Evolutionary conservation across 1,139 yeast genomes (phyloP), one percentile per base, ranked within the genome.

Genomic region (Blastobotrys aristatus): DNA sequence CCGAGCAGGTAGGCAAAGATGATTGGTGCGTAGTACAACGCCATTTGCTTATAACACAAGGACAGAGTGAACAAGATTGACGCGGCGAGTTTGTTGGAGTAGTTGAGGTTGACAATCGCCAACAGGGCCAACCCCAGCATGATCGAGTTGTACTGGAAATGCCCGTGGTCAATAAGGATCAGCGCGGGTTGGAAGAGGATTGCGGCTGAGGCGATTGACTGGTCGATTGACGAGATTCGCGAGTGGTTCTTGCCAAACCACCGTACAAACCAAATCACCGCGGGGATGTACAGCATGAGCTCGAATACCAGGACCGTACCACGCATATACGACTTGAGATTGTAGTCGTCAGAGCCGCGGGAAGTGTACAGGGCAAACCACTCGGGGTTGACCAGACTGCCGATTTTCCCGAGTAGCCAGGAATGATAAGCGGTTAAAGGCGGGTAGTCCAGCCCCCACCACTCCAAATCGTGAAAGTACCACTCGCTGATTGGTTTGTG

Each of bases 361-460:
- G 96, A 87, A 0, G 59, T 44, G 53, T 79, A 78, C 40, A 92
- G 69, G 7, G 72, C 81, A 67, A 92, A 89, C 98, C 98, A 92
- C 0, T 65, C 57, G 0, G 80, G 70, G 51, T 85, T 75, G 35
- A 85, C 68, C 38, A 77, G 66, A 8, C 73, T 61, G 0, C 97
- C 97, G 26, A 92, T 57, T 50, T 73, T 72, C 0, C 98, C 98
- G 46, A 84, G 65, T 1, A 86, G 42, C 76, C 83, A 88, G 49
- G 95, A 88, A 62, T 92, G 97, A 64, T 77, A 90, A 0, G 97
- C 98, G 0, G 98, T 92, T 54, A 94, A 71, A 4, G 98, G 98
- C 1, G 99, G 99, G 64, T 92, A 94, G 65, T 94, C 98, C 41
- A 94, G 73, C 0, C 97, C 97, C 98, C 98, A 92, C 70, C 92